These are phyloP conservation scores for Tothia fuscella DNA, from an alignment of 2,329 filamentous ascomycete genomes.

Conservation along the genomic window DNA sequence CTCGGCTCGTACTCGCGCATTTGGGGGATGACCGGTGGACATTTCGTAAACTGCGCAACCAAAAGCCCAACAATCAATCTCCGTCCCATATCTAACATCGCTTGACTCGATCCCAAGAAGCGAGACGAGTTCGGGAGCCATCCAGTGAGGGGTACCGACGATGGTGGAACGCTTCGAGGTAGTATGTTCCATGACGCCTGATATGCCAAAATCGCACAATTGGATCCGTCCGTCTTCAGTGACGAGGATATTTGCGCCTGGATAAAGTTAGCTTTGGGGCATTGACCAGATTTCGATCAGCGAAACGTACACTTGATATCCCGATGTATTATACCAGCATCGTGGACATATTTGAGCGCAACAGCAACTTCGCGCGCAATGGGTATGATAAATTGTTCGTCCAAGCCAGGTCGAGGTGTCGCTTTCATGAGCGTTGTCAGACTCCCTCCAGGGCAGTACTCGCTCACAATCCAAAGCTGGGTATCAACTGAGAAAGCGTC, in stretches of 20 bases:
- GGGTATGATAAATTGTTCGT: conserved; percentile 50
- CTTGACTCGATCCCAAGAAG: conserved; percentile 48
- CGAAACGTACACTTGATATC: conserved; percentile 46
- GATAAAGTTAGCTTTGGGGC: conserved; percentile 6
- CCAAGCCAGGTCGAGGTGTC: conserved; percentile 27
- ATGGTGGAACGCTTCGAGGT: conserved; percentile 69
- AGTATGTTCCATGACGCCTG: conserved; percentile 63
- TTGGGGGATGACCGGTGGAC: conserved; percentile 64
- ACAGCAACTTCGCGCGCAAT: conserved; percentile 52
- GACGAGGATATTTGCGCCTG: conserved; percentile 64
- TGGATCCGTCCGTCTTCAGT: conserved; percentile 67
- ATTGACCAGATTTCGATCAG: not conserved
- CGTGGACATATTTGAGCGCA: conserved; percentile 48
- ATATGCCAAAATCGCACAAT: conserved; percentile 75
- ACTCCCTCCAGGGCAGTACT: conserved; percentile 76
- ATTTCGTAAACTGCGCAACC: conserved; percentile 73
- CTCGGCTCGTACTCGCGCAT: conserved; percentile 43
- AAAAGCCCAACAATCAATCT: conserved; percentile 71
- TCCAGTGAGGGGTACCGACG: conserved; percentile 75
- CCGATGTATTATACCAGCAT: conserved; percentile 54
- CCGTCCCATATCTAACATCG: conserved; percentile 35
- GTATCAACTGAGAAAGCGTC: conserved; percentile 67
- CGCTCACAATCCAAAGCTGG: conserved; percentile 78
- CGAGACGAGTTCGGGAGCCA: conserved; percentile 63
- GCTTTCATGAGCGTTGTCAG: conserved; percentile 53